A percentile compares a stretch with the other conserved stretches of the same genome.
phyloP scores from a whole-genome alignment of 2,329 filamentous ascomycete species.

The Fusarium sp. region DNA sequence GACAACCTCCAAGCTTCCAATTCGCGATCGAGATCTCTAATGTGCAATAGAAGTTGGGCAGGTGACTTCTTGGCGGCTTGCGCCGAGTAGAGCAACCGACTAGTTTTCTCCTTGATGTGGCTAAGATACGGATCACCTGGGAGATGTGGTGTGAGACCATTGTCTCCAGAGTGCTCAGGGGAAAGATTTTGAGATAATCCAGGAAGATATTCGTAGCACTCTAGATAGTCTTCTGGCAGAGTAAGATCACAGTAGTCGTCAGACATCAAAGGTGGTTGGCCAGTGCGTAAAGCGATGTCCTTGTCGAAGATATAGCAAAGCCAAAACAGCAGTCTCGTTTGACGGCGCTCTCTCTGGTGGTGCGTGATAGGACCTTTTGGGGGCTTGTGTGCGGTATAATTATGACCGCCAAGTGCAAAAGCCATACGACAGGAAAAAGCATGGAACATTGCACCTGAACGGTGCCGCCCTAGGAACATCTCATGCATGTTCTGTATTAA shows the following conservation, averaged over 20 bases:
- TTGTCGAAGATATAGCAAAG: slow-evolving; percentile 67
- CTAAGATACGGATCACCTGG: slow-evolving; percentile 63
- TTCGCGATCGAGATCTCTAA: slow-evolving; percentile 68
- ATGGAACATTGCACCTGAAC: slow-evolving; percentile 58
- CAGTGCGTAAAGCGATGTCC: slow-evolving; percentile 65
- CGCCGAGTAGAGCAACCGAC: slow-evolving; percentile 63
- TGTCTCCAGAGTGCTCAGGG: background rate
- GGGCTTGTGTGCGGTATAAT: slow-evolving; percentile 30
- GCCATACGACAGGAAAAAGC: slow-evolving; percentile 61
- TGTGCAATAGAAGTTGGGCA: slow-evolving; percentile 65
- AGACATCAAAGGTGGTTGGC: slow-evolving; percentile 65
- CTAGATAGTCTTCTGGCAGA: slow-evolving; percentile 44
- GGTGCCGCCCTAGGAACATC: slow-evolving; percentile 60
- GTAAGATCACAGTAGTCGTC: slow-evolving; percentile 51
- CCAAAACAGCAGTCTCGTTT: slow-evolving; percentile 64
- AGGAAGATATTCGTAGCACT: slow-evolving; percentile 36
- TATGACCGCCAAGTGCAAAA: slow-evolving; percentile 63
- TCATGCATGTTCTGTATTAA: slow-evolving; percentile 56
- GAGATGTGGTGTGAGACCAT: slow-evolving; percentile 50
- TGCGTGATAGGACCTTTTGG: slow-evolving; percentile 26
- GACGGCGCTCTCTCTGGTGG: slow-evolving; percentile 48
- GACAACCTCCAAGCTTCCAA: slow-evolving; percentile 67
- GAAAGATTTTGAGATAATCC: slow-evolving; percentile 4
- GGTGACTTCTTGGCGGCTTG: slow-evolving; percentile 62
- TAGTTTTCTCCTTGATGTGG: slow-evolving; percentile 64